A percentile compares a stretch with the other conserved stretches of the same genome.
Evolutionary conservation across 352 stramenopile species (phyloP).

Genomic region (Pythium rhizo-oryzae): DNA sequence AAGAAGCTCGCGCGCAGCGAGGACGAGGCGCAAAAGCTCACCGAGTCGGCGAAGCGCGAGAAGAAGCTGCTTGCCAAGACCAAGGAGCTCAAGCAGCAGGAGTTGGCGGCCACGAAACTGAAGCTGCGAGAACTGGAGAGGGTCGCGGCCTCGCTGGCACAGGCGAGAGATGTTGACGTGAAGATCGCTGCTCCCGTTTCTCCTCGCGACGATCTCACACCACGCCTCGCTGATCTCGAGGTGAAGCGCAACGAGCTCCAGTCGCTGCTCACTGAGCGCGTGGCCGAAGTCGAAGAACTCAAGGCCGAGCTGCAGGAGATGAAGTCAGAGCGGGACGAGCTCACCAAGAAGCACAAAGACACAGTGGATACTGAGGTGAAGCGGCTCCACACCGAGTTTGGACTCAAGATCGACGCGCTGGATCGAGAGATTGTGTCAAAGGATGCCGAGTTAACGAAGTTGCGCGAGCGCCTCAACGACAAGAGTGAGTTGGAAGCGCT

Average conservation of each 20-base stretch:
- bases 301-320: slow-evolving; percentile 56
- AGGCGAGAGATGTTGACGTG: not conserved
- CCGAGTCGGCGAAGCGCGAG: slow-evolving; percentile 54
- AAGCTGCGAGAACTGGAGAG: slow-evolving; percentile 68
- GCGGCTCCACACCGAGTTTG: slow-evolving; percentile 54
- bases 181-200: not conserved
- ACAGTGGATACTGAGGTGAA: slow-evolving; percentile 44
- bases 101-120: slow-evolving; percentile 59
- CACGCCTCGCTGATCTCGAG: slow-evolving; percentile 24
- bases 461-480: slow-evolving; percentile 50
- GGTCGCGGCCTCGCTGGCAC: slow-evolving; percentile 26
- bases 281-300: slow-evolving; percentile 57
- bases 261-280: slow-evolving; percentile 48
- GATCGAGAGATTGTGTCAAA: slow-evolving; percentile 46
- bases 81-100: slow-evolving; percentile 68
- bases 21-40: slow-evolving; percentile 43
- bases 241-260: slow-evolving; percentile 53
- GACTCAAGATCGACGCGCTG: slow-evolving; percentile 46
- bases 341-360: slow-evolving; percentile 35
- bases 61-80: slow-evolving; percentile 47
- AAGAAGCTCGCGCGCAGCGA: slow-evolving; percentile 67
- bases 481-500: slow-evolving; percentile 53
- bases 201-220: not conserved
- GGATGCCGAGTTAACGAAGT: slow-evolving; percentile 45
- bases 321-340: slow-evolving; percentile 17